phyloP scores from a whole-genome alignment of 1,284 basidiomycete genomes.

The Coniferiporia sulphurascens region DNA sequence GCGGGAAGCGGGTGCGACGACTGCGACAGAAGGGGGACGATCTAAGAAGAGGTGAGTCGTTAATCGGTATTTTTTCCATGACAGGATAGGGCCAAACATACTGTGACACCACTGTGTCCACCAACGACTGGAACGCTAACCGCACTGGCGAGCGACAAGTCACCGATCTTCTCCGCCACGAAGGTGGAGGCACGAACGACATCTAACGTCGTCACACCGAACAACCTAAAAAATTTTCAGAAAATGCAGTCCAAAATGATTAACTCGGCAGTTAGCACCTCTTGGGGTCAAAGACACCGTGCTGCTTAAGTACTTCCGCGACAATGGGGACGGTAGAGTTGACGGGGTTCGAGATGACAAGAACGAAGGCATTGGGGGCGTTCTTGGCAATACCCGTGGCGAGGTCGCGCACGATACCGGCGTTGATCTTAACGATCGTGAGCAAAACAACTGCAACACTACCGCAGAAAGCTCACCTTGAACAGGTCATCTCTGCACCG shows the following conservation, averaged over 20 bases:
- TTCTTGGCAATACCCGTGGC: slow-evolving; percentile 83
- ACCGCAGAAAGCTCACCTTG: slow-evolving; percentile 51
- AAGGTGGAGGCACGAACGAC: slow-evolving; percentile 97
- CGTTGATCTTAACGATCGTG: slow-evolving; percentile 80
- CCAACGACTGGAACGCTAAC: slow-evolving; percentile 90
- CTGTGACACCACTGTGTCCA: slow-evolving; percentile 93
- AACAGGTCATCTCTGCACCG: slow-evolving; percentile 82
- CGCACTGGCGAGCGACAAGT: slow-evolving; percentile 57
- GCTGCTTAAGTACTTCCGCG: slow-evolving; percentile 92
- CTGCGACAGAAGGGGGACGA: slow-evolving; percentile 95
- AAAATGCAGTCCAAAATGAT: neutral
- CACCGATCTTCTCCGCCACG: slow-evolving; percentile 75
- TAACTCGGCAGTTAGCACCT: slow-evolving; percentile 44
- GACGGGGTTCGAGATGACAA: slow-evolving; percentile 96
- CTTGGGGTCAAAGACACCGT: slow-evolving; percentile 88
- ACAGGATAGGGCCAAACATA: slow-evolving; percentile 30
- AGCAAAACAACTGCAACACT: slow-evolving; percentile 12
- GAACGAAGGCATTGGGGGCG: slow-evolving; percentile 88
- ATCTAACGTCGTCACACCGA: slow-evolving; percentile 98
- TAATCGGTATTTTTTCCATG: slow-evolving; percentile 17
- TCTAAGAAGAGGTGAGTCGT: slow-evolving; percentile 45
- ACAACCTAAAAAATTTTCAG: slow-evolving; percentile 57
- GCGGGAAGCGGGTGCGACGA: slow-evolving; percentile 68
- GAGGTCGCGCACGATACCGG: slow-evolving; percentile 92
- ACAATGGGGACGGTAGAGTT: slow-evolving; percentile 98